Percentiles rank a stretch among this genome's conserved stretches.
phyloP scores from a whole-genome alignment of 768 basidiomycete species.

The Psilocybe cyanescens region DNA sequence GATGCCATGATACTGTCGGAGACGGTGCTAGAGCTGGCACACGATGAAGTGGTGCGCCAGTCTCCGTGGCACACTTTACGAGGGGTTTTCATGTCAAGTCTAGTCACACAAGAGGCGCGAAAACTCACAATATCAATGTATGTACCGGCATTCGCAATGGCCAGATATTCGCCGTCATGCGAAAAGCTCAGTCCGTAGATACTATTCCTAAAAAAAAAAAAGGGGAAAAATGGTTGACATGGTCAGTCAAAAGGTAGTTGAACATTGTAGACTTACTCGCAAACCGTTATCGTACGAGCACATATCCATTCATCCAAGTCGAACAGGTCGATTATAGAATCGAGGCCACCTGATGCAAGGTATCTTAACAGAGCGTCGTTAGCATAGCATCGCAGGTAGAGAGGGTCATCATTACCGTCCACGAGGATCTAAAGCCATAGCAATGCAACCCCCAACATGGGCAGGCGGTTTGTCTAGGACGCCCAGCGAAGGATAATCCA shows the following conservation, averaged over 20 bases:
- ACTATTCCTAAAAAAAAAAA: slow-evolving; percentile 53
- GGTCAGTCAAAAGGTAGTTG: background rate
- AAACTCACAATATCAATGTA: slow-evolving; percentile 80
- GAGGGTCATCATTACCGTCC: slow-evolving; percentile 50
- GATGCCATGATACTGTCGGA: slow-evolving; percentile 83
- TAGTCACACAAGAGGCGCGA: background rate
- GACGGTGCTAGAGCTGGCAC: slow-evolving; percentile 72
- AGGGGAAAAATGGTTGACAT: slow-evolving; percentile 2
- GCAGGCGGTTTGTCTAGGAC: slow-evolving; percentile 68
- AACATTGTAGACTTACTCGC: slow-evolving; percentile 62
- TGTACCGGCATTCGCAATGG: slow-evolving; percentile 69
- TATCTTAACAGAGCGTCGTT: slow-evolving; percentile 47
- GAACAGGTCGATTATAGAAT: slow-evolving; percentile 84
- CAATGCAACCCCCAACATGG: slow-evolving; percentile 81
- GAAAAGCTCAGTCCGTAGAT: slow-evolving; percentile 82
- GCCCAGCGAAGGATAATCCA: slow-evolving; percentile 68
- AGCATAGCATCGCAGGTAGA: background rate
- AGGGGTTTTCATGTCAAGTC: slow-evolving; percentile 1
- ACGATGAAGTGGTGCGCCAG: slow-evolving; percentile 74
- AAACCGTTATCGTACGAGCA: slow-evolving; percentile 72
- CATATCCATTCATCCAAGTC: slow-evolving; percentile 84
- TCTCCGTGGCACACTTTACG: slow-evolving; percentile 78
- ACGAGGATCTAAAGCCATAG: slow-evolving; percentile 79
- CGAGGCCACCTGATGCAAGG: slow-evolving; percentile 78
- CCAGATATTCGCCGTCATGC: slow-evolving; percentile 82